Evolutionary conservation across 1,284 basidiomycete species (phyloP).

Genomic region (Ceratorhiza oryzae-sativae): DNA sequence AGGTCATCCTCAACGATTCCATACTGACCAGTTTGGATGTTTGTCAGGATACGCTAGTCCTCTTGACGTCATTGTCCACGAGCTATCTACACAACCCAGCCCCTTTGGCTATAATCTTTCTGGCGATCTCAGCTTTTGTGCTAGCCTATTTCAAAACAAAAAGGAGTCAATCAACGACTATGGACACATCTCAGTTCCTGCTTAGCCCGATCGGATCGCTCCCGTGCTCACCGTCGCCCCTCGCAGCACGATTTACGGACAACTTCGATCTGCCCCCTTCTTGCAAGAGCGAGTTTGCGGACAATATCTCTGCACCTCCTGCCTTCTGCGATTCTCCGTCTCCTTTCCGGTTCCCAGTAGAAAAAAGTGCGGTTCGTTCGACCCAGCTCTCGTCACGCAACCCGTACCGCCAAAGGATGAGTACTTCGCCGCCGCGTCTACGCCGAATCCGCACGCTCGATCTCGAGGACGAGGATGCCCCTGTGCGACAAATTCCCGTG

Average conservation of each 20-base stretch:
- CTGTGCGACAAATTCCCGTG: not conserved
- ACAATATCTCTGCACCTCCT: slow-evolving; percentile 33
- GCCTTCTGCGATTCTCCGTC: slow-evolving; percentile 32
- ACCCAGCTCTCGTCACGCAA: slow-evolving; percentile 21
- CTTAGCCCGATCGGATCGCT: slow-evolving; percentile 38
- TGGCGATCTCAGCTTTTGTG: slow-evolving; percentile 1
- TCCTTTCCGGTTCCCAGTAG: slow-evolving; percentile 22
- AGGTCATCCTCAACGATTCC: not conserved
- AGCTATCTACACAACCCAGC: slow-evolving; percentile 4
- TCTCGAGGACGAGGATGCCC: slow-evolving; percentile 30
- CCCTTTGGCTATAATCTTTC: slow-evolving; percentile 10
- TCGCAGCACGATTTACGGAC: slow-evolving; percentile 34
- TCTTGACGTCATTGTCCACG: slow-evolving; percentile 18
- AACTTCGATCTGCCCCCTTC: slow-evolving; percentile 34
- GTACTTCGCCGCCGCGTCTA: slow-evolving; percentile 29
- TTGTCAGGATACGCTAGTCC: not conserved
- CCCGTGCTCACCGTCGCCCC: slow-evolving; percentile 32
- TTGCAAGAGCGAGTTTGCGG: slow-evolving; percentile 37
- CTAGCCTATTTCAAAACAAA: slow-evolving; percentile 7
- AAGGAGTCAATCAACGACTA: slow-evolving; percentile 5
- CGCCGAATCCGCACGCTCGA: slow-evolving; percentile 34
- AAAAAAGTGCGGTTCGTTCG: slow-evolving; percentile 13
- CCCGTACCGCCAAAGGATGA: slow-evolving; percentile 29
- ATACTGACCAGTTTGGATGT: slow-evolving; percentile 1
- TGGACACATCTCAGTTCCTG: slow-evolving; percentile 40